Evolutionary conservation across 805 yeast species (phyloP), one percentile per base, ranked within the genome.

Genomic region (Kazachstania psychrophila): DNA sequence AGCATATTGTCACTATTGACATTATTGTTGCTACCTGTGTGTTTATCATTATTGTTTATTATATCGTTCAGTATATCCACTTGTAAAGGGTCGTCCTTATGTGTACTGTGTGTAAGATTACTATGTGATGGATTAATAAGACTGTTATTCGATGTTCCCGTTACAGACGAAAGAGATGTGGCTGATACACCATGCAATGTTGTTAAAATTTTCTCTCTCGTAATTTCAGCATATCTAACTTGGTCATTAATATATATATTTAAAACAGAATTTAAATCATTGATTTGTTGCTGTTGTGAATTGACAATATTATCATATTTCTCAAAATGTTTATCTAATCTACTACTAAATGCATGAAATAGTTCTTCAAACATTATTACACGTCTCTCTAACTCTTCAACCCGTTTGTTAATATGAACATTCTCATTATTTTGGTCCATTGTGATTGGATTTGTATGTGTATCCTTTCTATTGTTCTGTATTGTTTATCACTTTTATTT

Each of bases 201-300:
- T 13, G 45, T 40, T 1, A 44, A 34, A 19, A 54, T 28, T 40
- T 53, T 56, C 25, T 54, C 58, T 31, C 51, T 45, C 23, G 52
- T 37, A 11, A 48, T 41, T 19, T 52, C 62, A 3, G 56, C 43
- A 38, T 53, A 48, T 19, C 55, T 37, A n/a, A 39, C 47, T 33
- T 56, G 60, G 28, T 55, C 61, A 33, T 51, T 52, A 23, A 56
- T 36, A 20, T 56, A 12, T 4, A 53, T 47, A 9, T 48, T 45
- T 13, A 57, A 28, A 15, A 50, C 47, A 6, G 50, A 46, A 31
- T 47, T 51, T 31, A 57, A 39, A n/a, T 52, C 55, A 16, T 37
- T 42, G 11, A 57, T 55, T 37, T 54, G 60, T 31, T 54, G 57
- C 37, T 55, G 60, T 36, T 57, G 62, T 2, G 57, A 43, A n/a